Conservation (phyloP, 2,329 filamentous ascomycete genomes). For the Colletotrichum caudatum region DNA sequence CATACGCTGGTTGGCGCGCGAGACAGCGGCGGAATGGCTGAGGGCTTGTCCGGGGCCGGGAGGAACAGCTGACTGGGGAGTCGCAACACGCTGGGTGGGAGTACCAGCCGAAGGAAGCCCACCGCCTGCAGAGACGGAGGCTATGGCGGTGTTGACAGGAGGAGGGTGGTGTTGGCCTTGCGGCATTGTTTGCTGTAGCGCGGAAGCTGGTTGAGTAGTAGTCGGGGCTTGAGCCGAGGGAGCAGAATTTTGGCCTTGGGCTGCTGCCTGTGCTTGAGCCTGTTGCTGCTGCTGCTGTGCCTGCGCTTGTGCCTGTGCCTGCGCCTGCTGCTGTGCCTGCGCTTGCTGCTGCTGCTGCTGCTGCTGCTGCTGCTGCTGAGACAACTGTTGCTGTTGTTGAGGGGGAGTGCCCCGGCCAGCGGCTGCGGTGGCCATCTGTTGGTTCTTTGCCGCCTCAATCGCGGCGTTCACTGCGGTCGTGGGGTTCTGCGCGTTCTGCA, state of each 20-base stretch:
- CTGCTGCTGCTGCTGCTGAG: conserved; percentile 41
- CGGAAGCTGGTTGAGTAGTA: conserved; percentile 22
- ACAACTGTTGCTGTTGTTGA: conserved; percentile 43
- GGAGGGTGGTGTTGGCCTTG: conserved; percentile 53
- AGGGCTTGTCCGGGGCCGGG: conserved; percentile 56
- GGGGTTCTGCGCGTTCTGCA: conserved; percentile 47
- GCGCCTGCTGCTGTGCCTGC: conserved; percentile 43
- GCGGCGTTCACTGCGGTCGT: conserved; percentile 58
- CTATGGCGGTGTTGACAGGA: conserved; percentile 63
- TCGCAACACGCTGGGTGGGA: conserved; percentile 64
- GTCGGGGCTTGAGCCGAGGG: conserved; percentile 30
- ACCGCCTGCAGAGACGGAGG: conserved; percentile 49
- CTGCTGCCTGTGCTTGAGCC: conserved; percentile 44
- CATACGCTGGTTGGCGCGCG: conserved; percentile 59
- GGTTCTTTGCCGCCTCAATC: conserved; percentile 60
- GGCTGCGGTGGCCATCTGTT: conserved; percentile 48
- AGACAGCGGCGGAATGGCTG: conserved; percentile 64
- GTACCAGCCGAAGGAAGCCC: conserved; percentile 59
- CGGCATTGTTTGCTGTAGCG: conserved; percentile 35
- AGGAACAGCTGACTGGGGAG: conserved; percentile 60
- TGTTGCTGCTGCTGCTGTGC: conserved; percentile 47
- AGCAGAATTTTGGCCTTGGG: conserved; percentile 39
- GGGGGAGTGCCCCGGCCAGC: conserved; percentile 47
- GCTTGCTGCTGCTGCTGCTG: conserved; percentile 46
- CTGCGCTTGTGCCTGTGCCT: conserved; percentile 47